A percentile compares a stretch with the other conserved stretches of the same genome.
These are phyloP conservation scores for Vicia villosa DNA, from an alignment of 306 rosid genomes.

Conservation along the genomic window DNA sequence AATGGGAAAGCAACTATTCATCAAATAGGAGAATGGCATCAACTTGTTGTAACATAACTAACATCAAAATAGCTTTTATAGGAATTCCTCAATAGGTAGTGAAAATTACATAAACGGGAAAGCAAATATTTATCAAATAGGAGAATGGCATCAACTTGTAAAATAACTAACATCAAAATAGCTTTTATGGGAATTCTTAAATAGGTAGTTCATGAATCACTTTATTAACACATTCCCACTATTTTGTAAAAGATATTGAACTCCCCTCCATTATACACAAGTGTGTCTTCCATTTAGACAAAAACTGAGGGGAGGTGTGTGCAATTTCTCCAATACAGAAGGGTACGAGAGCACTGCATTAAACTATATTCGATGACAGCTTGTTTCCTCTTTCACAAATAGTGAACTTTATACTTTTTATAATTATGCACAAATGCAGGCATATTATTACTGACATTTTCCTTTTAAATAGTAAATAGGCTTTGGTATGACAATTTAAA, in stretches of 20 bases:
- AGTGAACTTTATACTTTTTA: not conserved
- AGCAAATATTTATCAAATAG: conserved; percentile 18
- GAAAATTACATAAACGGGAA: conserved; percentile 16
- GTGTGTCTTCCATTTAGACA: not conserved
- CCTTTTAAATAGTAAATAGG: not conserved
- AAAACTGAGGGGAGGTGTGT: not conserved
- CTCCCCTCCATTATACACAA: not conserved
- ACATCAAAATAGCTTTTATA: conserved; percentile 8
- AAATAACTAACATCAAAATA: conserved; percentile 14
- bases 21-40: conserved; percentile 21
- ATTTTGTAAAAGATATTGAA: not conserved
- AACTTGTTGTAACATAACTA: conserved; percentile 12
- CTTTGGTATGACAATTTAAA: conserved; percentile 5
- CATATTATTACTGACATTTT: not conserved
- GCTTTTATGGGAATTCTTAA: conserved; percentile 19
- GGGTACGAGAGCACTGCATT: not conserved
- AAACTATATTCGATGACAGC: conserved; percentile 2
- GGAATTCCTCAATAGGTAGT: too few species aligned
- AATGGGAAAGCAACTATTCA: conserved; percentile 14
- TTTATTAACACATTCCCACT: not conserved
- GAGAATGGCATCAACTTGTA: conserved; percentile 24
- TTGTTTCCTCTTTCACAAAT: conserved; percentile 15
- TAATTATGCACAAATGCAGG: not conserved
- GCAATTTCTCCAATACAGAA: not conserved
- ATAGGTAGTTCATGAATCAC: conserved; percentile 8